phyloP scores from a whole-genome alignment of 768 basidiomycete genomes.

The Phanerochaete carnosa region DNA sequence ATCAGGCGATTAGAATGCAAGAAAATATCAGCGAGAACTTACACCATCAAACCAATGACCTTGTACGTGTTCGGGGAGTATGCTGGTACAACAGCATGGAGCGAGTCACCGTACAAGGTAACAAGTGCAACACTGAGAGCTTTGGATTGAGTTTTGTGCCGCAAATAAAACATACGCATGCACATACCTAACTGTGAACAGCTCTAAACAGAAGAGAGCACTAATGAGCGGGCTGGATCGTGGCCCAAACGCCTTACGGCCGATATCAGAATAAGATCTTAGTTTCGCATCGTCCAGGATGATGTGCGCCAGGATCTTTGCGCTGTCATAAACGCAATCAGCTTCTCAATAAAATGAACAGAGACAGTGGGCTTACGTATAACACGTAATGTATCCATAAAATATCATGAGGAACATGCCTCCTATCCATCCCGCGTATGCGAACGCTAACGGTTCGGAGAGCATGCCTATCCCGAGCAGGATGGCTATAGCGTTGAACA shows the following conservation, averaged over 20 bases:
- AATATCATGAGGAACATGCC: slow-evolving; percentile 72
- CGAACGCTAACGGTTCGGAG: slow-evolving; percentile 87
- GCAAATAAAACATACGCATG: neutral
- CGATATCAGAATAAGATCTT: slow-evolving; percentile 87
- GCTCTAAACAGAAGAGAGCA: slow-evolving; percentile 78
- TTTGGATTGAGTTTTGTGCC: neutral
- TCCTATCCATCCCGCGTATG: slow-evolving; percentile 84
- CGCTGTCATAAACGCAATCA: slow-evolving; percentile 40
- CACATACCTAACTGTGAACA: slow-evolving; percentile 75
- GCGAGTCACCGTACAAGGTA: slow-evolving; percentile 84
- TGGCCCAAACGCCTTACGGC: slow-evolving; percentile 82
- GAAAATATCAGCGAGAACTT: slow-evolving; percentile 19
- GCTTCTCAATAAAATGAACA: neutral
- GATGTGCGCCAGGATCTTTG: slow-evolving; percentile 79
- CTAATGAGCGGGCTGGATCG: slow-evolving; percentile 63
- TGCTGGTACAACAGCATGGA: slow-evolving; percentile 67
- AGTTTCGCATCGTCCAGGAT: slow-evolving; percentile 68
- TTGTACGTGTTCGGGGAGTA: slow-evolving; percentile 76
- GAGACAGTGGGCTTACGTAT: slow-evolving; percentile 60
- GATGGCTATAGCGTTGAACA: slow-evolving; percentile 89
- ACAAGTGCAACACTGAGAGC: slow-evolving; percentile 75
- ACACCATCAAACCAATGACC: slow-evolving; percentile 69
- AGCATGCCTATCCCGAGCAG: slow-evolving; percentile 87
- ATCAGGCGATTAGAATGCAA: neutral
- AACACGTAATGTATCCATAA: slow-evolving; percentile 81